phyloP scores from a whole-genome alignment of 495 filamentous ascomycete genomes.

The Penicillium fimorum region DNA sequence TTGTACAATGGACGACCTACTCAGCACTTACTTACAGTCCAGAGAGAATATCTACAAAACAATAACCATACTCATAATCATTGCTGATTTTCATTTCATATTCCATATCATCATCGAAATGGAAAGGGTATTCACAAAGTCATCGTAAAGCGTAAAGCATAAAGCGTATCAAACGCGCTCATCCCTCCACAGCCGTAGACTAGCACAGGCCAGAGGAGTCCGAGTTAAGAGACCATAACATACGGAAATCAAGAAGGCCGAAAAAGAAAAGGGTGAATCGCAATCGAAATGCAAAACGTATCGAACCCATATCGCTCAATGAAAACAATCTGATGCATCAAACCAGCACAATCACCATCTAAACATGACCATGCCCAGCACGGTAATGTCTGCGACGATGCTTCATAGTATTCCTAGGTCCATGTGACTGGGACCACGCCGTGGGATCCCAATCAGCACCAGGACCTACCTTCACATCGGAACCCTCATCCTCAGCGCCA shows the following conservation, averaged over 20 bases:
- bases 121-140: constrained; percentile 6
- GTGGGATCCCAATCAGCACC: background rate
- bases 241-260: background rate
- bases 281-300: constrained; percentile 4
- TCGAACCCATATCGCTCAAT: background rate
- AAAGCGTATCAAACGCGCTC: constrained; percentile 1
- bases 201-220: background rate
- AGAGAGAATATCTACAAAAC: background rate
- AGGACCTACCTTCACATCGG: too few relatives aligned
- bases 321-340: background rate
- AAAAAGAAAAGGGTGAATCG: background rate
- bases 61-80: background rate
- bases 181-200: background rate
- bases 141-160: constrained; percentile 1
- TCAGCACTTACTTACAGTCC: background rate
- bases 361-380: constrained; percentile 4
- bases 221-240: background rate
- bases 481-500: background rate
- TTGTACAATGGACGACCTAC: background rate
- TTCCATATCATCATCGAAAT: background rate
- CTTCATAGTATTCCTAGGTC: constrained; percentile 10
- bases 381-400: constrained; percentile 15
- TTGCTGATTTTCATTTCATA: background rate
- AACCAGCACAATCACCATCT: background rate
- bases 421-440: background rate